Conservation (phyloP, 495 filamentous ascomycete species). For the Hypoxylon subgilvum region DNA sequence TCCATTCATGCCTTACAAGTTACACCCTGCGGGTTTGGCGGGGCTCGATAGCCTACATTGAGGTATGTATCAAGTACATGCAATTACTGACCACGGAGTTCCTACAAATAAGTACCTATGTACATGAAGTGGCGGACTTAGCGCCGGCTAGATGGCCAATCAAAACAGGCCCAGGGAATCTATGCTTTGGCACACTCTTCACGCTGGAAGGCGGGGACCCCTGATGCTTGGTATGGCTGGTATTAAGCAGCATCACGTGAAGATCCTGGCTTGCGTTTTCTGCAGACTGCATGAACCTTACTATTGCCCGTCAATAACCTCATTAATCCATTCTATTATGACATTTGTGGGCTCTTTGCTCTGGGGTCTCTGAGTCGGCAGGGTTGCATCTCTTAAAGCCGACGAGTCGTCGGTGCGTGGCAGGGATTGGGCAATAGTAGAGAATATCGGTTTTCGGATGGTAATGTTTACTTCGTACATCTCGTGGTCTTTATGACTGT, state of each 20-base stretch:
- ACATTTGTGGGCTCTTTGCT: constrained; percentile 7
- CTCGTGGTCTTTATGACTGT: too few relatives aligned
- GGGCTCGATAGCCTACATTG: constrained; percentile 3
- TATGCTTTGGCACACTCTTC: neutral
- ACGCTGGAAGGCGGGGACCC: constrained; percentile 27
- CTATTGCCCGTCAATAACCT: constrained; percentile 23
- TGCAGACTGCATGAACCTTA: neutral
- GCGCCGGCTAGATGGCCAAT: constrained; percentile 16
- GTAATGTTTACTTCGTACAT: neutral
- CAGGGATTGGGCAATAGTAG: too few relatives aligned
- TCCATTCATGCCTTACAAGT: constrained; percentile 26
- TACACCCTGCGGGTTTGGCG: neutral
- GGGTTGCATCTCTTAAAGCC: constrained; percentile 11
- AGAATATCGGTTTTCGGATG: constrained; percentile 3
- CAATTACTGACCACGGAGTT: neutral
- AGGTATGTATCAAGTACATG: neutral
- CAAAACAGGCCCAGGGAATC: neutral
- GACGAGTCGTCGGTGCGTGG: neutral
- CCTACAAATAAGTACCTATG: neutral
- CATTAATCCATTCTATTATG: constrained; percentile 22
- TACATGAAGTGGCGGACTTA: constrained; percentile 17
- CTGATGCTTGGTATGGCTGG: constrained; percentile 27
- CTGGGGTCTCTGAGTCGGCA: neutral
- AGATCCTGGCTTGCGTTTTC: neutral
- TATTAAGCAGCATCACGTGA: constrained; percentile 22